Conservation (phyloP, 2,329 filamentous ascomycete genomes). For the Trichophyton benhamiae region DNA sequence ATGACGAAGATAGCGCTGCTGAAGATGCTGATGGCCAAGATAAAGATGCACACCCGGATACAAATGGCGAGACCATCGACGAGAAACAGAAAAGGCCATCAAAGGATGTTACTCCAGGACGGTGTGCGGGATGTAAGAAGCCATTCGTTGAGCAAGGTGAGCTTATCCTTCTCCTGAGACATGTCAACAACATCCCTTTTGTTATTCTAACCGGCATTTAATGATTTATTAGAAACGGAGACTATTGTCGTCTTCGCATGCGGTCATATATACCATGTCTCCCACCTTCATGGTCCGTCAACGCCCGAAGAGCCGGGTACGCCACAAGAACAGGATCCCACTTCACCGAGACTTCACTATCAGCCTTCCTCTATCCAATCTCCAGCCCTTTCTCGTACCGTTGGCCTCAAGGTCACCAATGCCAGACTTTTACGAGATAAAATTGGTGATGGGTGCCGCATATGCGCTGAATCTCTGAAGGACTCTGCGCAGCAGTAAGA, state of each 20-base stretch:
- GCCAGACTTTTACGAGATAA: constrained; percentile 64
- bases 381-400: constrained; percentile 38
- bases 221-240: constrained; percentile 34
- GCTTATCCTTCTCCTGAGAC: background rate
- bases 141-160: constrained; percentile 30
- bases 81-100: background rate
- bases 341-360: constrained; percentile 13
- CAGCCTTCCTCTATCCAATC: constrained; percentile 6
- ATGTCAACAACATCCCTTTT: too few species aligned
- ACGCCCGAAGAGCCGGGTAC: constrained; percentile 10
- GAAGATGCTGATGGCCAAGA: background rate
- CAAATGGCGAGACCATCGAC: background rate
- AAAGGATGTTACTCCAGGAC: constrained; percentile 15
- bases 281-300: constrained; percentile 39
- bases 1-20: constrained; percentile 9
- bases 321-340: constrained; percentile 16
- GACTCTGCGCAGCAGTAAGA: constrained; percentile 11
- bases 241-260: constrained; percentile 55
- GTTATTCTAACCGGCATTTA: background rate
- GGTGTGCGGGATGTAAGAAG: constrained; percentile 29
- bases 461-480: constrained; percentile 24
- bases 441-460: constrained; percentile 35
- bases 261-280: constrained; percentile 55
- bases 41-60: background rate
- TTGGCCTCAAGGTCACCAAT: constrained; percentile 79